Conservation (phyloP, 345 rosid species). For the Hypericum perforatum region DNA sequence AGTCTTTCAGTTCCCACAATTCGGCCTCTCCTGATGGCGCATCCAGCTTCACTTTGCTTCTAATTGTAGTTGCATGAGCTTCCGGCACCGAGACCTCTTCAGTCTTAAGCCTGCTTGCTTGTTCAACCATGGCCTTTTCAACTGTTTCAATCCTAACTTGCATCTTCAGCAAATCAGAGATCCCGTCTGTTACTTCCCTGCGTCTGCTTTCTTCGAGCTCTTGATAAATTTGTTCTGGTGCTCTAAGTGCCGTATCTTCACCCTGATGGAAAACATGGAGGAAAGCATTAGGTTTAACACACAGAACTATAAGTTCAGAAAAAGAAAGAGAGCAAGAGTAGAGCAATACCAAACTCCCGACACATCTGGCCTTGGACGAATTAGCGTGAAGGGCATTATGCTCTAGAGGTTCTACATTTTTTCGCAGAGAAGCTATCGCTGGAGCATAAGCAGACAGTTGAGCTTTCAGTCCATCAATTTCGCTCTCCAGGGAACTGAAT, state of each 20-base stretch:
- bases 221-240: slow-evolving; percentile 16
- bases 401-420: slow-evolving; percentile 19
- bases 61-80: slow-evolving; percentile 24
- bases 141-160: slow-evolving; percentile 40
- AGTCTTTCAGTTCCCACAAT: slow-evolving; percentile 14
- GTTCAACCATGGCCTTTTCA: slow-evolving; percentile 16
- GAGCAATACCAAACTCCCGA: slow-evolving; percentile 25
- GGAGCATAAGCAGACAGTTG: slow-evolving; percentile 25
- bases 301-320: too few relatives aligned
- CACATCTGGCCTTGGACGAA: slow-evolving; percentile 7
- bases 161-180: slow-evolving; percentile 33
- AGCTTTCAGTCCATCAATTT: slow-evolving; percentile 18
- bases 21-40: slow-evolving; percentile 12
- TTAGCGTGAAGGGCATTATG: slow-evolving; percentile 21
- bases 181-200: slow-evolving; percentile 26
- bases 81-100: slow-evolving; percentile 46
- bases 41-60: slow-evolving; percentile 9
- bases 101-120: slow-evolving; percentile 9
- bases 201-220: slow-evolving; percentile 21
- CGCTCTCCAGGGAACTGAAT: slow-evolving; percentile 15
- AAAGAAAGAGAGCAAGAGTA: background rate
- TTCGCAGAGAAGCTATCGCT: slow-evolving; percentile 13
- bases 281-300: too few relatives aligned
- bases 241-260: slow-evolving; percentile 18
- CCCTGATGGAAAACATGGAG: slow-evolving; percentile 9